These are phyloP conservation scores for Leptographium galeiforme DNA, from an alignment of 2,329 filamentous ascomycete genomes.

Conservation along the genomic window DNA sequence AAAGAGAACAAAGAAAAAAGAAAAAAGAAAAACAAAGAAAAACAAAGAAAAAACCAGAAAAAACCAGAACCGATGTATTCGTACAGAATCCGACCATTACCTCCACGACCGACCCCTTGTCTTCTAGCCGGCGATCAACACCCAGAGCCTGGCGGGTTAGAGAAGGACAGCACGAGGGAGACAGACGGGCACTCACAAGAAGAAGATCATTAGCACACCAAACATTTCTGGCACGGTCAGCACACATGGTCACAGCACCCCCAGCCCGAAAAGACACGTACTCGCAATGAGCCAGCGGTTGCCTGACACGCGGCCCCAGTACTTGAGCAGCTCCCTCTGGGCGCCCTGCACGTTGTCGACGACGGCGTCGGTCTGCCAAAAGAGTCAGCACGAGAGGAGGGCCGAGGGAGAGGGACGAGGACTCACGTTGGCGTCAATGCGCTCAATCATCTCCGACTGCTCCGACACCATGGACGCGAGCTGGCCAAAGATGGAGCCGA, in stretches of 20 bases:
- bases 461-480: slow-evolving; percentile 94
- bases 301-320: slow-evolving; percentile 86
- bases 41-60: slow-evolving; percentile 8
- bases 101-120: not conserved
- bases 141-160: slow-evolving; percentile 40
- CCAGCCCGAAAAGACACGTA: slow-evolving; percentile 5
- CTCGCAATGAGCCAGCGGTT: slow-evolving; percentile 88
- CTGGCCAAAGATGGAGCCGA: slow-evolving; percentile 48
- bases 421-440: slow-evolving; percentile 15
- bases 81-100: not conserved
- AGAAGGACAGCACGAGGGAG: not conserved
- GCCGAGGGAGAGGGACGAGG: not conserved
- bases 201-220: slow-evolving; percentile 90
- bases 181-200: slow-evolving; percentile 35
- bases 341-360: slow-evolving; percentile 98
- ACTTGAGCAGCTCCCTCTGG: slow-evolving; percentile 88
- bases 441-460: slow-evolving; percentile 81
- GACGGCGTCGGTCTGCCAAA: slow-evolving; percentile 63
- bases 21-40: slow-evolving; percentile 5
- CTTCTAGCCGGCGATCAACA: slow-evolving; percentile 44
- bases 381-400: not conserved
- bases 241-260: not conserved
- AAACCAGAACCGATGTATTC: slow-evolving; percentile 8
- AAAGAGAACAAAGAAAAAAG: slow-evolving; percentile 13
- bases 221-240: slow-evolving; percentile 42